Evolutionary conservation across 2,329 filamentous ascomycete species (phyloP).

Genomic region (Cercospora beticola): DNA sequence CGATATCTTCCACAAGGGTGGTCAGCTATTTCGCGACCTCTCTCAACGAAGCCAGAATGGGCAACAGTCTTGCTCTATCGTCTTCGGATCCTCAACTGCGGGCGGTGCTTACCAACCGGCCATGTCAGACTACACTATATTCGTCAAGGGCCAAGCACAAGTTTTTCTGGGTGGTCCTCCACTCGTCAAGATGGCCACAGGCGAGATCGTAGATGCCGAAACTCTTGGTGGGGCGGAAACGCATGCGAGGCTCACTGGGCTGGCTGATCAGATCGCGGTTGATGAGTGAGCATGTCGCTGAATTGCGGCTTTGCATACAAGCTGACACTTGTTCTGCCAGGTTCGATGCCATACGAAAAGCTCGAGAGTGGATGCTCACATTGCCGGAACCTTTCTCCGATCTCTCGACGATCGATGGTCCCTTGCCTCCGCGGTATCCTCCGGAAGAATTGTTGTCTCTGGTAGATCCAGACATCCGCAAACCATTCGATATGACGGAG

Average conservation of each 20-base stretch:
- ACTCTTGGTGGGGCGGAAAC: not conserved
- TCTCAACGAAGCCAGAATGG: not conserved
- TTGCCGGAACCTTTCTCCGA: not conserved
- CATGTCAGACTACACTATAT: not conserved
- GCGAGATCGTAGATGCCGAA: not conserved
- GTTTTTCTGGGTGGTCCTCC: not conserved
- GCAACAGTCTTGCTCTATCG: not conserved
- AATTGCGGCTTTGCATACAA: not conserved
- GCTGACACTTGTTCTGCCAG: not conserved
- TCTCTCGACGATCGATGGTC: not conserved
- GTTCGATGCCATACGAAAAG: not conserved
- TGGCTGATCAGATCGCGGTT: not conserved
- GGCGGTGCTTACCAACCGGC: not conserved
- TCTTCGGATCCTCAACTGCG: not conserved
- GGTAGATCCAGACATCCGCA: not conserved
- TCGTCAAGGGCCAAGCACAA: not conserved
- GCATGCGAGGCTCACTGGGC: not conserved
- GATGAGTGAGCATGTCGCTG: not conserved
- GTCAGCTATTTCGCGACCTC: not conserved
- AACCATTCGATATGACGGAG: not conserved
- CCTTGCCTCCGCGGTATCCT: not conserved
- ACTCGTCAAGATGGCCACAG: not conserved
- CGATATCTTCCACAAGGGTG: not conserved
- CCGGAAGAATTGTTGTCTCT: not conserved
- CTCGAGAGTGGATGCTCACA: not conserved